These are phyloP conservation scores for Exophiala sp. DNA, from an alignment of 2,329 filamentous ascomycete species.

Conservation along the genomic window DNA sequence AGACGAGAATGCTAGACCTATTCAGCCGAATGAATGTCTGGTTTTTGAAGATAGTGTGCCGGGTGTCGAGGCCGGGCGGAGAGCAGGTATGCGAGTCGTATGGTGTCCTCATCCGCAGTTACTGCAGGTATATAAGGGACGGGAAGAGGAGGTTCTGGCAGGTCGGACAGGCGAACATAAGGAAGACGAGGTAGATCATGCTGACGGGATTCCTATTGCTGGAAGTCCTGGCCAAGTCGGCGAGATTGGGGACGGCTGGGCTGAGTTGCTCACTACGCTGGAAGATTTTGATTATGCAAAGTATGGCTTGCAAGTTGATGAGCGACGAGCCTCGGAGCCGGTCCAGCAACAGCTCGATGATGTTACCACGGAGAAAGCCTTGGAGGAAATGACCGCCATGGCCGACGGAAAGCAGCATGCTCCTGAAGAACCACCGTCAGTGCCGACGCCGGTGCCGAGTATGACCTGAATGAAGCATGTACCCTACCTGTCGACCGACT, in stretches of 20 bases:
- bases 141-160: conserved; percentile 75
- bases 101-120: conserved; percentile 85
- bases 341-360: neutral
- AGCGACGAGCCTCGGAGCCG: neutral
- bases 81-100: conserved; percentile 89
- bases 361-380: conserved; percentile 25
- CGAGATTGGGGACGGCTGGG: conserved; percentile 57
- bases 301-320: conserved; percentile 50
- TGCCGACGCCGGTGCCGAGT: conserved; percentile 5
- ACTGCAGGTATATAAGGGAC: conserved; percentile 65
- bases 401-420: conserved; percentile 26
- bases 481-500: too few relatives aligned
- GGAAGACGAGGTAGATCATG: conserved; percentile 41
- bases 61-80: conserved; percentile 80
- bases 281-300: conserved; percentile 55
- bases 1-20: conserved; percentile 54
- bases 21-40: conserved; percentile 79
- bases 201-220: conserved; percentile 36
- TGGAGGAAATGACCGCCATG: conserved; percentile 27
- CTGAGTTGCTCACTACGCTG: conserved; percentile 47
- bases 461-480: conserved; percentile 5
- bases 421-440: conserved; percentile 16
- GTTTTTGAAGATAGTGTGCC: conserved; percentile 96
- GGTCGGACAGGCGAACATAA: conserved; percentile 68
- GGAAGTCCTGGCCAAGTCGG: conserved; percentile 47